Evolutionary conservation across 2,329 filamentous ascomycete genomes (phyloP).

Genomic region (Geosmithia morbida): DNA sequence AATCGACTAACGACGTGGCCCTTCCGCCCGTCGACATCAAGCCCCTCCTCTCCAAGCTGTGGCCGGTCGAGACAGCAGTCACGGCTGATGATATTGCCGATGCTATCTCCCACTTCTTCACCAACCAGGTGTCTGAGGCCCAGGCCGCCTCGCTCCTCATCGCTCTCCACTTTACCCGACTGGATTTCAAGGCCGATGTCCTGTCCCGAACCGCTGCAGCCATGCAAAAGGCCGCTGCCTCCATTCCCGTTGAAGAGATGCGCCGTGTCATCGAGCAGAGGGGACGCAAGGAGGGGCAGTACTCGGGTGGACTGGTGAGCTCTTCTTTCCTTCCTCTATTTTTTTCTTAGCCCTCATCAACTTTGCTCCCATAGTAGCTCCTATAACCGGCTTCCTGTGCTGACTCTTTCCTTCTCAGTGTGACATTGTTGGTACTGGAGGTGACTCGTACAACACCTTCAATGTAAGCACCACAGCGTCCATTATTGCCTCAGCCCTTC

Average conservation of each 20-base stretch:
- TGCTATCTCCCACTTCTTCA: slow-evolving; percentile 87
- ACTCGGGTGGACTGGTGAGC: slow-evolving; percentile 70
- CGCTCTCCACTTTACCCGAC: slow-evolving; percentile 78
- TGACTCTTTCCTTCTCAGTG: slow-evolving; percentile 27
- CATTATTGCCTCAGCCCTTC: slow-evolving; percentile 73
- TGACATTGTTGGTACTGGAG: slow-evolving; percentile 95
- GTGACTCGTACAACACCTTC: slow-evolving; percentile 94
- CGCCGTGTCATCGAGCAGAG: slow-evolving; percentile 43
- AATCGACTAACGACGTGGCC: slow-evolving; percentile 9
- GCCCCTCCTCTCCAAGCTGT: slow-evolving; percentile 57
- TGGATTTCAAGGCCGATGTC: slow-evolving; percentile 74
- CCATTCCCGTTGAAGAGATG: slow-evolving; percentile 52
- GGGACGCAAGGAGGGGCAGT: slow-evolving; percentile 54
- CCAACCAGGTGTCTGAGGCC: slow-evolving; percentile 73
- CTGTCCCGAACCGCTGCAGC: slow-evolving; percentile 69
- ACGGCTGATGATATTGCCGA: slow-evolving; percentile 71
- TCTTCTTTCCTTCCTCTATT: neutral
- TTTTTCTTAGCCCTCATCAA: neutral
- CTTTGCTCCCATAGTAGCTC: neutral
- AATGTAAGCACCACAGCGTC: slow-evolving; percentile 94
- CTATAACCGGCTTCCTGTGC: too few relatives aligned
- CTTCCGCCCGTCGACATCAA: slow-evolving; percentile 43
- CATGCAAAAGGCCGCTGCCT: slow-evolving; percentile 70
- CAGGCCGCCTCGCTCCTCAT: slow-evolving; percentile 82
- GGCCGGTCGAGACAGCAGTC: slow-evolving; percentile 43